These are phyloP conservation scores for Cystofilobasidium ferigula DNA, from an alignment of 768 basidiomycete species.

Conservation along the genomic window DNA sequence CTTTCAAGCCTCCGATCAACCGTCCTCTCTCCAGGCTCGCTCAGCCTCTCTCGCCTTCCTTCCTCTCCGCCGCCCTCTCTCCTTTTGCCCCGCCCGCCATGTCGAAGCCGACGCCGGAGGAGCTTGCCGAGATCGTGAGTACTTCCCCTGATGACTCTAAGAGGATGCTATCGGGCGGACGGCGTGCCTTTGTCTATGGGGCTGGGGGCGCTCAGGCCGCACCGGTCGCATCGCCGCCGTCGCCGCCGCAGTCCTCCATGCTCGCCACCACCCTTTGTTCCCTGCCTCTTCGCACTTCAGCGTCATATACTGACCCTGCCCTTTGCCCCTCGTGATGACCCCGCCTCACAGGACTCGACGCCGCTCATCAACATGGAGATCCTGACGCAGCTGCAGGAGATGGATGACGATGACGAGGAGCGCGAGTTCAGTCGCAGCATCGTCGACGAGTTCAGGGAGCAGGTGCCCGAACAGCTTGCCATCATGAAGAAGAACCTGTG, in stretches of 20 bases:
- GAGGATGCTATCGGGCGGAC: no score
- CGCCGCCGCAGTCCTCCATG: no score
- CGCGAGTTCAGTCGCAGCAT: constrained; percentile 68
- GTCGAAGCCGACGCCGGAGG: neutral
- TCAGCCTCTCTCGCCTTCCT: no score
- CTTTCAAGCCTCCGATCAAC: no score
- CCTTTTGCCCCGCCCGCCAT: neutral
- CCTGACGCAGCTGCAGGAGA: constrained; percentile 76
- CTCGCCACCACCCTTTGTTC: neutral
- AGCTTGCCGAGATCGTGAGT: neutral
- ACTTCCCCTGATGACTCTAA: no score
- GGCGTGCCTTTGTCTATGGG: no score
- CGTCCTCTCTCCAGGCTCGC: no score
- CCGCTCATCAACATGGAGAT: constrained; percentile 50
- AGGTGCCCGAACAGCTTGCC: constrained; percentile 63
- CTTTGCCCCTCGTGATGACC: no score
- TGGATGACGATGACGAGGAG: constrained; percentile 45
- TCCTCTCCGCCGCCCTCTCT: no score
- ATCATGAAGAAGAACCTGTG: constrained; percentile 71
- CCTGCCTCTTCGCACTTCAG: neutral
- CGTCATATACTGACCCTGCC: no score
- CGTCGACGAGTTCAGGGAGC: constrained; percentile 67
- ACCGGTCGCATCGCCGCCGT: no score
- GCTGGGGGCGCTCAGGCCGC: no score
- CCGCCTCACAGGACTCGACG: constrained; percentile 7